Evolutionary conservation across 1,284 basidiomycete species (phyloP).

Genomic region (Rhodotorula sp.): DNA sequence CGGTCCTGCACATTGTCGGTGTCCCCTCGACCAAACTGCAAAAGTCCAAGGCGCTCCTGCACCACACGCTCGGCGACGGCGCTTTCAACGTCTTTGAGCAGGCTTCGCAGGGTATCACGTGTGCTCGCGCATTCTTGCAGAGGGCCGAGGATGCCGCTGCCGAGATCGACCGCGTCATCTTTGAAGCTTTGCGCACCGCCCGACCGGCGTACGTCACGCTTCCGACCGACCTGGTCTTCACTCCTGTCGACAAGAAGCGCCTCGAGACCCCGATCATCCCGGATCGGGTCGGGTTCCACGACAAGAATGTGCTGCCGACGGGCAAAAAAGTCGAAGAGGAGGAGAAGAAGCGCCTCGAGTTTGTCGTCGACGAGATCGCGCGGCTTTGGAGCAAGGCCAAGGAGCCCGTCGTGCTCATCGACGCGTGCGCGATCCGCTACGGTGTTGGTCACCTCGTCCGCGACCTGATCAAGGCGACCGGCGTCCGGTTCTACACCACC

Average conservation of each 20-base stretch:
- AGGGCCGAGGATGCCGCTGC: slow-evolving; percentile 59
- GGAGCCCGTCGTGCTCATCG: slow-evolving; percentile 74
- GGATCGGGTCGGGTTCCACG: slow-evolving; percentile 1
- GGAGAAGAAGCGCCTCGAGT: slow-evolving; percentile 47
- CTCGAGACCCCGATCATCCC: slow-evolving; percentile 62
- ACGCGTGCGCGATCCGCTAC: slow-evolving; percentile 83
- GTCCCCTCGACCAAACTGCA: slow-evolving; percentile 74
- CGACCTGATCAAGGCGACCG: slow-evolving; percentile 66
- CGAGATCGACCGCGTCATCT: slow-evolving; percentile 78
- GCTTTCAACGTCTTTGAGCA: slow-evolving; percentile 70
- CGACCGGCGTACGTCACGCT: slow-evolving; percentile 85
- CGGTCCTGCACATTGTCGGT: slow-evolving; percentile 88
- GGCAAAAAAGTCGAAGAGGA: slow-evolving; percentile 31
- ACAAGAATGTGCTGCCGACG: slow-evolving; percentile 29
- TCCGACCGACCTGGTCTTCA: slow-evolving; percentile 73
- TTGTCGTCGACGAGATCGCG: slow-evolving; percentile 71
- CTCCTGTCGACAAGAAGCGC: slow-evolving; percentile 53
- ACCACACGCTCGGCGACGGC: slow-evolving; percentile 62
- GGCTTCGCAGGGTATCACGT: slow-evolving; percentile 73
- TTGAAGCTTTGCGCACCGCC: slow-evolving; percentile 65
- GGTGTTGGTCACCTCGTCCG: slow-evolving; percentile 67
- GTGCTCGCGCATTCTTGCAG: slow-evolving; percentile 64
- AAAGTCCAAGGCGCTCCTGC: slow-evolving; percentile 53
- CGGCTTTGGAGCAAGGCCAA: slow-evolving; percentile 64
- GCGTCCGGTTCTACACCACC: slow-evolving; percentile 69